phyloP scores from a whole-genome alignment of 2,329 filamentous ascomycete species.

The Aspergillus japonicus region DNA sequence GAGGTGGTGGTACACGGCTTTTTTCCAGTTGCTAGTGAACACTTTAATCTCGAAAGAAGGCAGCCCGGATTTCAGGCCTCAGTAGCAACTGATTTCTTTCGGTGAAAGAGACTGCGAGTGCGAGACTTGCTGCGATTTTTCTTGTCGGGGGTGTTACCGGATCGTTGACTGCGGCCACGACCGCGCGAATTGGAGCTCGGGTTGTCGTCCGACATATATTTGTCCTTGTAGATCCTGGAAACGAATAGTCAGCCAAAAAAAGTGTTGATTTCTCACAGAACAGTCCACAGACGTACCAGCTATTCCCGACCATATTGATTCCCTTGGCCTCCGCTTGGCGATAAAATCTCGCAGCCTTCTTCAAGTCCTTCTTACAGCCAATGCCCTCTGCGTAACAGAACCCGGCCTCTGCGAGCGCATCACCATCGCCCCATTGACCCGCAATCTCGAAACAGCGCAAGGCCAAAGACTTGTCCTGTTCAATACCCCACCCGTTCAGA shows the following conservation, averaged over 20 bases:
- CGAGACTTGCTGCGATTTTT: constrained; percentile 74
- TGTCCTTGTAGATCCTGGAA: constrained; percentile 89
- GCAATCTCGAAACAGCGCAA: constrained; percentile 95
- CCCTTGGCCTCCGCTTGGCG: constrained; percentile 87
- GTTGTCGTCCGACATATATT: constrained; percentile 73
- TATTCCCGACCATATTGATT: constrained; percentile 97
- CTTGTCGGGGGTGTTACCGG: constrained; percentile 54
- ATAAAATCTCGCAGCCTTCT: constrained; percentile 89
- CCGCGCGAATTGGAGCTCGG: constrained; percentile 35
- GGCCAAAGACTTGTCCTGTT: constrained; percentile 84
- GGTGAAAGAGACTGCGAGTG: constrained; percentile 70
- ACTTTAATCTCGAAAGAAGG: constrained; percentile 4
- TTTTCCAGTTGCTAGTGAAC: constrained; percentile 1
- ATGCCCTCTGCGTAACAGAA: constrained; percentile 95
- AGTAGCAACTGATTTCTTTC: constrained; percentile 48
- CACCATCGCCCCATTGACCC: constrained; percentile 89
- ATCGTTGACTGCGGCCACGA: constrained; percentile 22
- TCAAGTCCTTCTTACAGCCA: constrained; percentile 93
- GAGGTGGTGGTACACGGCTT: neutral
- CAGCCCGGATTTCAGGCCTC: constrained; percentile 22
- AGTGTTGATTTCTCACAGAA: neutral
- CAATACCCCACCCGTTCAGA: constrained; percentile 97
- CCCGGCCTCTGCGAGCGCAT: constrained; percentile 89
- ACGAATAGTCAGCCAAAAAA: neutral
- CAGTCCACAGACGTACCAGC: constrained; percentile 67